Percentiles rank a stretch among this genome's conserved stretches.
These are phyloP conservation scores for Eragrostis tef DNA, from an alignment of 202 grass and related monocot species.

Conservation along the genomic window DNA sequence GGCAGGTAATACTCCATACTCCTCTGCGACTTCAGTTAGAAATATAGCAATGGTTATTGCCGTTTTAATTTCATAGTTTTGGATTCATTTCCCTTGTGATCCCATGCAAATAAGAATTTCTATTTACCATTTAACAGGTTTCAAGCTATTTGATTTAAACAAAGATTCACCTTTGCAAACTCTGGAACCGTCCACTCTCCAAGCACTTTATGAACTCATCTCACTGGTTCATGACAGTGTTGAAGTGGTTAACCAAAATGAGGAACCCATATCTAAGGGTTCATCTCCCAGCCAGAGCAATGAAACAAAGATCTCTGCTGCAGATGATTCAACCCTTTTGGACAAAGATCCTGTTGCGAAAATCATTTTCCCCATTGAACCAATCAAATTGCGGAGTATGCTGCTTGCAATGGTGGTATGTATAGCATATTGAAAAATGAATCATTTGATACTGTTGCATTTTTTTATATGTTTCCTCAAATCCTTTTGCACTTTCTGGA, in stretches of 20 bases:
- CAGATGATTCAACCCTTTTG: constrained; percentile 55
- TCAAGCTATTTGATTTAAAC: constrained; percentile 42
- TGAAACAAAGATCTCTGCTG: constrained; percentile 43
- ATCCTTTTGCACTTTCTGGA: neutral
- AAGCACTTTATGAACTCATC: constrained; percentile 72
- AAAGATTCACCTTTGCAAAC: constrained; percentile 56
- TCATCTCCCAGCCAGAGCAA: constrained; percentile 45
- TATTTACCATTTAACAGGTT: constrained; percentile 54
- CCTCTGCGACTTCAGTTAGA: neutral
- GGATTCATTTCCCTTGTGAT: neutral
- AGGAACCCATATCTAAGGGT: constrained; percentile 44
- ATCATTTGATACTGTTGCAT: constrained; percentile 12
- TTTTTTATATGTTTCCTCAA: constrained; percentile 18
- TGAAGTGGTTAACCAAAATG: constrained; percentile 57
- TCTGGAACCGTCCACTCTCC: constrained; percentile 67
- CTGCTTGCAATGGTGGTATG: constrained; percentile 82
- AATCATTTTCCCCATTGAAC: constrained; percentile 73
- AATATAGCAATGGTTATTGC: neutral
- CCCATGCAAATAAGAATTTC: neutral
- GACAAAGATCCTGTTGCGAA: constrained; percentile 65
- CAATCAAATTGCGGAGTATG: constrained; percentile 63
- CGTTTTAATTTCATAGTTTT: constrained; percentile 5
- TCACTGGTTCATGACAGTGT: constrained; percentile 75
- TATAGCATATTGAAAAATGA: constrained; percentile 23
- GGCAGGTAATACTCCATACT: constrained; percentile 50